Evolutionary conservation across 441 rosid genomes (phyloP).

Genomic region (Euphorbia schlechtendalii): DNA sequence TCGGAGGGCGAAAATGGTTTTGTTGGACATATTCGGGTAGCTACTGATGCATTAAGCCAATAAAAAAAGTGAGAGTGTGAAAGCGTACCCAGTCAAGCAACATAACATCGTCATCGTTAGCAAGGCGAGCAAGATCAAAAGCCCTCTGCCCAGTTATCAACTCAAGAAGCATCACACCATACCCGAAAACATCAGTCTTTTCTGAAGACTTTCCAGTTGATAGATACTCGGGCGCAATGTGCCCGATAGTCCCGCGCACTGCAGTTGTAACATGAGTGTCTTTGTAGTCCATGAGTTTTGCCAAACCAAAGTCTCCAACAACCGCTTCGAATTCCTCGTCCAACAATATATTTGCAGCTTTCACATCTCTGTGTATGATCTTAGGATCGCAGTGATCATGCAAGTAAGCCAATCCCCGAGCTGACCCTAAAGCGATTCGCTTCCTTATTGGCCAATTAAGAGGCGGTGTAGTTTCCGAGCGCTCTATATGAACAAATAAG

Average conservation of each 20-base stretch:
- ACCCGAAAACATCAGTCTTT: constrained; percentile 69
- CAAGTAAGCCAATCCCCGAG: constrained; percentile 63
- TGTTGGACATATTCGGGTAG: no score
- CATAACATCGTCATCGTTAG: constrained; percentile 52
- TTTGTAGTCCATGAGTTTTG: constrained; percentile 52
- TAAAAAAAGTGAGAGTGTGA: no score
- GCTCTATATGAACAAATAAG: constrained; percentile 16
- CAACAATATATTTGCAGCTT: constrained; percentile 67
- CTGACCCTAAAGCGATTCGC: constrained; percentile 57
- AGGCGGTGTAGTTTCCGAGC: constrained; percentile 18
- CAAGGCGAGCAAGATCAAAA: constrained; percentile 59
- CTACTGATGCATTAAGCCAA: no score
- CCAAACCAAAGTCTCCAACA: constrained; percentile 73
- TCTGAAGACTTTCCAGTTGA: constrained; percentile 61
- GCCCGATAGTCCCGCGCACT: constrained; percentile 70
- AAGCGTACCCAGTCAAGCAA: constrained; percentile 60
- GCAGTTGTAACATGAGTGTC: constrained; percentile 59
- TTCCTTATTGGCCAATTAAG: constrained; percentile 56
- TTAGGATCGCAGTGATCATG: constrained; percentile 78
- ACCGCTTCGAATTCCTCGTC: constrained; percentile 69
- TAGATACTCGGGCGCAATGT: constrained; percentile 65
- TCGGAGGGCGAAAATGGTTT: no score
- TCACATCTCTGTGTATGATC: constrained; percentile 77
- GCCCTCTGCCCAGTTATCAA: constrained; percentile 69
- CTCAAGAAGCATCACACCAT: constrained; percentile 73